Evolutionary conservation across 192 early-diverging fungal species (phyloP).

Genomic region (Linnemannia hyalina): DNA sequence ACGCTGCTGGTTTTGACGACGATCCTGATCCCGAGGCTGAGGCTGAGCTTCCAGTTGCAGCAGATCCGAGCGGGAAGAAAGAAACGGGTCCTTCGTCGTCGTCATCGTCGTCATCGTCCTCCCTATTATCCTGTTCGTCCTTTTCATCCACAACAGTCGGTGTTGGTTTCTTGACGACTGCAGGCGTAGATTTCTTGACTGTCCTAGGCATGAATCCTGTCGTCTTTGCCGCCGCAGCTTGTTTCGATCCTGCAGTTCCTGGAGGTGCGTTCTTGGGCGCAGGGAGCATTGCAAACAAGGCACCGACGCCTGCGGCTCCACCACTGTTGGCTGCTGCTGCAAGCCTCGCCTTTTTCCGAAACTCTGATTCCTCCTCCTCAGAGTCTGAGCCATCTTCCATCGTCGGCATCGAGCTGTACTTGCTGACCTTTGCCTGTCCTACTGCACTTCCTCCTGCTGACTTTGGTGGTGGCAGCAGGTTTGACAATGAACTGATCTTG

Average conservation of each 20-base stretch:
- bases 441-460: background rate
- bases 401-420: conserved; percentile 43
- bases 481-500: conserved; percentile 33
- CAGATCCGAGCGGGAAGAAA: conserved; percentile 45
- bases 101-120: conserved; percentile 31
- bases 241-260: background rate
- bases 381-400: conserved; percentile 37
- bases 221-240: conserved; percentile 20
- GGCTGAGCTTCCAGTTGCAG: conserved; percentile 9
- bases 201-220: conserved; percentile 41
- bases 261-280: conserved; percentile 33
- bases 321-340: conserved; percentile 19
- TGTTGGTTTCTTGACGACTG: conserved; percentile 3
- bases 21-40: background rate
- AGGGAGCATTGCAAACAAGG: conserved; percentile 45
- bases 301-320: conserved; percentile 26
- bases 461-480: conserved; percentile 34
- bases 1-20: conserved; percentile 14
- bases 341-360: conserved; percentile 47
- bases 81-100: conserved; percentile 37
- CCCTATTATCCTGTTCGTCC: background rate
- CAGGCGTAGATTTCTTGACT: conserved; percentile 21
- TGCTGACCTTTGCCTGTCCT: conserved; percentile 26
- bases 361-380: conserved; percentile 50
- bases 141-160: background rate